Percentiles rank a stretch among this genome's conserved stretches.
These are phyloP conservation scores for Leccinum pachyderme DNA, from an alignment of 1,284 basidiomycete species.

Conservation along the genomic window DNA sequence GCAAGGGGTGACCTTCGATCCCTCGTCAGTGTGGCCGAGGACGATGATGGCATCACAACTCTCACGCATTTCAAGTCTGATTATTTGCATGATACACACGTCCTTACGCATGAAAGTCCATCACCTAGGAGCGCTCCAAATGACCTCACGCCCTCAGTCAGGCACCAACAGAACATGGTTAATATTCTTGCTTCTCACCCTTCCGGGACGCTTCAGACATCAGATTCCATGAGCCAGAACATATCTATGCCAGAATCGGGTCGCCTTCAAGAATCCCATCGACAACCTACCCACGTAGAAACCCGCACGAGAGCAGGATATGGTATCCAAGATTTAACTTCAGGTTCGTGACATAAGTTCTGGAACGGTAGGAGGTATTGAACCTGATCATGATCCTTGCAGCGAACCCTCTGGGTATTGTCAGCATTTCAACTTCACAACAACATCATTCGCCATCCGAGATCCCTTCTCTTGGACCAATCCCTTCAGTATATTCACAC, in stretches of 20 bases:
- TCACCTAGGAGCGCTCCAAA: constrained; percentile 1
- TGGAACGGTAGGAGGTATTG: background rate
- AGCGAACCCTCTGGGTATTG: constrained; percentile 3
- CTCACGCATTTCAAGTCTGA: constrained; percentile 13
- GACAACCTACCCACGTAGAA: constrained; percentile 11
- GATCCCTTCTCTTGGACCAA: background rate
- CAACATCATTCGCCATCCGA: background rate
- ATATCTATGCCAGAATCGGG: background rate
- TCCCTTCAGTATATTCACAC: constrained; percentile 11
- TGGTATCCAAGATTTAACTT: constrained; percentile 18
- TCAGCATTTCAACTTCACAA: constrained; percentile 7
- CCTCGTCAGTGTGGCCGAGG: background rate
- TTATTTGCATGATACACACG: background rate
- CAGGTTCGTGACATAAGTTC: constrained; percentile 16
- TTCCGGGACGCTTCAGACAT: constrained; percentile 1
- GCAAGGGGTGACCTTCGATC: background rate
- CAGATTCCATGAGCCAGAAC: constrained; percentile 3
- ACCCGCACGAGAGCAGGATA: background rate
- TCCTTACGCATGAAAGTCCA: constrained; percentile 4
- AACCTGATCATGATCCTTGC: constrained; percentile 2
- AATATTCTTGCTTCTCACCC: constrained; percentile 7
- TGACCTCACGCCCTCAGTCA: background rate
- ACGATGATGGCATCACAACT: background rate
- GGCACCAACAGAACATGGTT: constrained; percentile 4
- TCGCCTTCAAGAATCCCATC: constrained; percentile 5